Percentiles rank a stretch among this genome's conserved stretches.
These are phyloP conservation scores for Trichoderma sp. DNA, from an alignment of 2,329 filamentous ascomycete species.

Conservation along the genomic window DNA sequence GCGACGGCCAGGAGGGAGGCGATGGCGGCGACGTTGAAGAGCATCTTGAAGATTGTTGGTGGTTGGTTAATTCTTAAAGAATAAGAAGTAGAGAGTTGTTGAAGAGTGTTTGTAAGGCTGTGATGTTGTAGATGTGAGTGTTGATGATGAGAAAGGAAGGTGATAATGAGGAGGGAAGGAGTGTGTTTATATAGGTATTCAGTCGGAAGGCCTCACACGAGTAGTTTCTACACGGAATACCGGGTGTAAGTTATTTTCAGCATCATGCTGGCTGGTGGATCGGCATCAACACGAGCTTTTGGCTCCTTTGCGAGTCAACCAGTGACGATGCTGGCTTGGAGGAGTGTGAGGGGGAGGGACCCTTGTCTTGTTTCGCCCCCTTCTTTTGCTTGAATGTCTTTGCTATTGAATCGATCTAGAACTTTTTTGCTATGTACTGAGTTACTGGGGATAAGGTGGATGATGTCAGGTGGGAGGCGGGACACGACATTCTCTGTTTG, in stretches of 20 bases:
- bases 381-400: neutral
- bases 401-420: neutral
- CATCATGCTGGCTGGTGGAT: neutral
- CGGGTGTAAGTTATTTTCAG: neutral
- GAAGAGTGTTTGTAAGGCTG: neutral
- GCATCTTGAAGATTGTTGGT: slow-evolving; percentile 22
- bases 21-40: slow-evolving; percentile 25
- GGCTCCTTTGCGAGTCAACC: neutral
- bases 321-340: neutral
- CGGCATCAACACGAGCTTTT: slow-evolving; percentile 12
- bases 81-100: too few species aligned
- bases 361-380: neutral
- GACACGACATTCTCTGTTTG: neutral
- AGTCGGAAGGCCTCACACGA: neutral
- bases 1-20: slow-evolving; percentile 27
- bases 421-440: neutral
- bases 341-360: neutral
- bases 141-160: neutral
- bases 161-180: neutral
- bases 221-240: neutral
- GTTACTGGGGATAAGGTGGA: neutral
- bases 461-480: neutral
- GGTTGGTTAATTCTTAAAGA: neutral
- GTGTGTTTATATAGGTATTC: neutral
- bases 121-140: neutral